These are phyloP conservation scores for Hortaea sp. DNA, from an alignment of 2,329 filamentous ascomycete species.

Conservation along the genomic window DNA sequence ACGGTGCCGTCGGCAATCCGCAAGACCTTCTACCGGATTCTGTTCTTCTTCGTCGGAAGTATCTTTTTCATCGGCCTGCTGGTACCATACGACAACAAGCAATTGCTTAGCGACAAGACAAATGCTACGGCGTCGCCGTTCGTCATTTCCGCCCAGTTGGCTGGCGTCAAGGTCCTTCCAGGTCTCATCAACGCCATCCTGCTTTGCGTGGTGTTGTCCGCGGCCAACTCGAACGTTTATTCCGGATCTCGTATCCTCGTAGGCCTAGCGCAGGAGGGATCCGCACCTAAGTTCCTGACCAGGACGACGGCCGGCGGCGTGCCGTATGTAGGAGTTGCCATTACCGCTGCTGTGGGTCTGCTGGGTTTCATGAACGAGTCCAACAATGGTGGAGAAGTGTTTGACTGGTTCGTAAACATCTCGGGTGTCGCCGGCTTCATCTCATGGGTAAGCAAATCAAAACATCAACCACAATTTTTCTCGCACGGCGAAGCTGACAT, in stretches of 20 bases:
- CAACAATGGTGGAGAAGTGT: slow-evolving; percentile 57
- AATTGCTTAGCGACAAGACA: slow-evolving; percentile 29
- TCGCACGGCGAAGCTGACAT: not conserved
- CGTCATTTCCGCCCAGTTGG: slow-evolving; percentile 54
- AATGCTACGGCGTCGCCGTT: slow-evolving; percentile 51
- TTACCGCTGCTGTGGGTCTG: slow-evolving; percentile 58
- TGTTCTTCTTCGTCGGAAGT: slow-evolving; percentile 28
- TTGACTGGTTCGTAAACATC: slow-evolving; percentile 63
- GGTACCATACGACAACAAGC: slow-evolving; percentile 25
- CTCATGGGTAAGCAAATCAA: slow-evolving; percentile 43
- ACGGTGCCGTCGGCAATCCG: slow-evolving; percentile 28
- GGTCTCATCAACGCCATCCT: slow-evolving; percentile 63
- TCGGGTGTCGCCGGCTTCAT: slow-evolving; percentile 66
- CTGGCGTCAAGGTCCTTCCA: slow-evolving; percentile 50
- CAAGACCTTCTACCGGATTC: slow-evolving; percentile 28
- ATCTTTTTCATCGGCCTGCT: slow-evolving; percentile 27
- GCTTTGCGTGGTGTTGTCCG: slow-evolving; percentile 57
- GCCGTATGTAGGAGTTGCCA: slow-evolving; percentile 60
- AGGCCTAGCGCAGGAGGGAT: slow-evolving; percentile 53
- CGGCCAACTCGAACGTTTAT: slow-evolving; percentile 59
- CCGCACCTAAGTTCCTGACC: slow-evolving; percentile 44
- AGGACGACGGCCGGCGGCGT: slow-evolving; percentile 54
- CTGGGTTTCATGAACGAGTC: slow-evolving; percentile 67
- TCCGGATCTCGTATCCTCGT: slow-evolving; percentile 60
- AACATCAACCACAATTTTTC: too few relatives aligned